Evolutionary conservation across 2,329 filamentous ascomycete species (phyloP).

Genomic region (Neofusicoccum sp.): DNA sequence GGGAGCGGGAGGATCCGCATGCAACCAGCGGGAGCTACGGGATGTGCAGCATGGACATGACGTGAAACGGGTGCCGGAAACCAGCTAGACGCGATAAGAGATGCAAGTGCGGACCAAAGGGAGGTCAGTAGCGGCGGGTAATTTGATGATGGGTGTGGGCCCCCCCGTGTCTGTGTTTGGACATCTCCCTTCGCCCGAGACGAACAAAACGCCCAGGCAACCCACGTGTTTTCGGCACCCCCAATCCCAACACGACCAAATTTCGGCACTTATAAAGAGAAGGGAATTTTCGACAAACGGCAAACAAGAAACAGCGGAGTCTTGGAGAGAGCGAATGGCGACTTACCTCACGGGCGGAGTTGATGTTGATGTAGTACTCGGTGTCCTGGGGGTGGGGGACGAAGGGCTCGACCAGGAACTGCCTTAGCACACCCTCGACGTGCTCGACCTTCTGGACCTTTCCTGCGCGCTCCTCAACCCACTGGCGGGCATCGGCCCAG

Average conservation of each 20-base stretch:
- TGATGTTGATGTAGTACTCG: conserved; percentile 99
- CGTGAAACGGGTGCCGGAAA: background rate
- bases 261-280: background rate
- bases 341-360: conserved; percentile 98
- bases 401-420: conserved; percentile 98
- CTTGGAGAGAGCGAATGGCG: conserved; percentile 20
- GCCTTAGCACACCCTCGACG: conserved; percentile 80
- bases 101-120: conserved; percentile 18
- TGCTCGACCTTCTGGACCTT: conserved; percentile 94
- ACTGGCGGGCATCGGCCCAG: conserved; percentile 89
- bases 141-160: conserved; percentile 18
- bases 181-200: conserved; percentile 39
- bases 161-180: conserved; percentile 18
- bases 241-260: background rate
- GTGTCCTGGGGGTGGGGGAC: conserved; percentile 93
- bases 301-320: conserved; percentile 10
- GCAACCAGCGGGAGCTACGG: conserved; percentile 14
- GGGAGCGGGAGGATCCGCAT: conserved; percentile 9
- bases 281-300: conserved; percentile 10
- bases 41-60: conserved; percentile 14
- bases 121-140: conserved; percentile 10
- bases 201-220: conserved; percentile 32
- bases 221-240: background rate
- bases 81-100: conserved; percentile 17
- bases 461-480: conserved; percentile 88